phyloP scores from a whole-genome alignment of 2,329 filamentous ascomycete species.

The Pyricularia sp. region DNA sequence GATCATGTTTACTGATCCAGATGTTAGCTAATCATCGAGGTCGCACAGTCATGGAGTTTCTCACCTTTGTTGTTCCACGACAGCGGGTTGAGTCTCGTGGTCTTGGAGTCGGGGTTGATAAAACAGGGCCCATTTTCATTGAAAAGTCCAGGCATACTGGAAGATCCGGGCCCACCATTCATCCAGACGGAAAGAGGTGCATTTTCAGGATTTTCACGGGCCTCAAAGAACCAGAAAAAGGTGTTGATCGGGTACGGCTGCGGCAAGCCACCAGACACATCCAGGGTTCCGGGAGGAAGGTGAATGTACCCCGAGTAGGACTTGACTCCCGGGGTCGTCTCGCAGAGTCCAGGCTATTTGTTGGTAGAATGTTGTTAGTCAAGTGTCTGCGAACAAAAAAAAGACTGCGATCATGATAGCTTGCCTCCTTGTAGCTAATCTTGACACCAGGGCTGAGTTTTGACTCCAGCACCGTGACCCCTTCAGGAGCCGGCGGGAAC shows the following conservation, averaged over 20 bases:
- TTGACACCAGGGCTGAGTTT: slow-evolving; percentile 26
- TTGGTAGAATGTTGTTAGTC: neutral
- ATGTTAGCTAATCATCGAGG: neutral
- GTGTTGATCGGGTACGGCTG: slow-evolving; percentile 33
- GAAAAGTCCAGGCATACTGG: slow-evolving; percentile 43
- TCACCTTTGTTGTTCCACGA: slow-evolving; percentile 44
- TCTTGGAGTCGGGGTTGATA: slow-evolving; percentile 36
- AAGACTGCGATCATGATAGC: neutral
- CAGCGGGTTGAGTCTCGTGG: slow-evolving; percentile 39
- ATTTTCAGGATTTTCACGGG: slow-evolving; percentile 19
- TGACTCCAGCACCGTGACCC: slow-evolving; percentile 26
- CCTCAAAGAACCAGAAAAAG: slow-evolving; percentile 33
- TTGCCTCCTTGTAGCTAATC: slow-evolving; percentile 33
- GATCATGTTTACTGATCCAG: slow-evolving; percentile 40
- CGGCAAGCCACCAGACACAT: slow-evolving; percentile 8
- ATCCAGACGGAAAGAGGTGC: slow-evolving; percentile 44
- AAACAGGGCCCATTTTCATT: slow-evolving; percentile 42
- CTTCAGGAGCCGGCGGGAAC: slow-evolving; percentile 27
- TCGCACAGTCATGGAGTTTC: neutral
- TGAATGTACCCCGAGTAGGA: slow-evolving; percentile 51
- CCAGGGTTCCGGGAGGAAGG: slow-evolving; percentile 35
- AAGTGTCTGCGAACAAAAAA: neutral
- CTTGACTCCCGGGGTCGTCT: slow-evolving; percentile 44
- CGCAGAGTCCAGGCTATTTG: slow-evolving; percentile 37
- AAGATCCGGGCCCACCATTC: slow-evolving; percentile 49